Evolutionary conservation across 1,284 basidiomycete species (phyloP).

Genomic region (Malassezia furfur): DNA sequence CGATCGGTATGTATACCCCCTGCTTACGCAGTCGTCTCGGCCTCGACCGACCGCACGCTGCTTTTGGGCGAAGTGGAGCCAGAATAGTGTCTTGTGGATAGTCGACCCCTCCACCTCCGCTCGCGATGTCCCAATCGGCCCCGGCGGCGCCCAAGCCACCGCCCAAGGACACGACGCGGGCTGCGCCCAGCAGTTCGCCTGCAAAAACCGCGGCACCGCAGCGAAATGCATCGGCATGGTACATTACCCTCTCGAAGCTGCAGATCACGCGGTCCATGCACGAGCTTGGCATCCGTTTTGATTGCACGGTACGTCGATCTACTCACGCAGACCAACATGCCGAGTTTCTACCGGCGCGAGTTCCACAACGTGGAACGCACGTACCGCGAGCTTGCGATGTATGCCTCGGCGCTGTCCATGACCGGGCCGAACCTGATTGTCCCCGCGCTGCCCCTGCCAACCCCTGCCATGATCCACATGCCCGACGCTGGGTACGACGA

Average conservation of each 20-base stretch:
- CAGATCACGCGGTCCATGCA: constrained; percentile 2
- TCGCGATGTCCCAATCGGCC: background rate
- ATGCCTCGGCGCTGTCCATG: constrained; percentile 25
- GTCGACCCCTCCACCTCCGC: background rate
- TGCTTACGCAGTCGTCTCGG: constrained; percentile 25
- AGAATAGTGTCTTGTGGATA: background rate
- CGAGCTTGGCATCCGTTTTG: constrained; percentile 13
- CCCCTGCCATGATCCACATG: constrained; percentile 10
- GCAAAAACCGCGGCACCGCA: background rate
- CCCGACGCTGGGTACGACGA: background rate
- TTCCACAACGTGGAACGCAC: constrained; percentile 30
- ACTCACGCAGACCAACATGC: constrained; percentile 29
- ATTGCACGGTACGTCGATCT: constrained; percentile 6
- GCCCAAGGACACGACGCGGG: background rate
- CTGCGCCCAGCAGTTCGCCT: no score
- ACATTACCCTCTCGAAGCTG: background rate
- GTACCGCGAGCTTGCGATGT: constrained; percentile 35
- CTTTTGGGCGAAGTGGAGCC: constrained; percentile 38
- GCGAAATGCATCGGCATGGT: constrained; percentile 1
- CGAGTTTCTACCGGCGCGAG: constrained; percentile 27
- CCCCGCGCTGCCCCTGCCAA: constrained; percentile 31
- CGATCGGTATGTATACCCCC: constrained; percentile 25
- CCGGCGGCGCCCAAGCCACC: background rate
- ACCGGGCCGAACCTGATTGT: constrained; percentile 27
- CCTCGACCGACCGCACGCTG: constrained; percentile 38